These are phyloP conservation scores for Colletotrichum ledebouriae DNA, from an alignment of 2,329 filamentous ascomycete species.

Conservation along the genomic window DNA sequence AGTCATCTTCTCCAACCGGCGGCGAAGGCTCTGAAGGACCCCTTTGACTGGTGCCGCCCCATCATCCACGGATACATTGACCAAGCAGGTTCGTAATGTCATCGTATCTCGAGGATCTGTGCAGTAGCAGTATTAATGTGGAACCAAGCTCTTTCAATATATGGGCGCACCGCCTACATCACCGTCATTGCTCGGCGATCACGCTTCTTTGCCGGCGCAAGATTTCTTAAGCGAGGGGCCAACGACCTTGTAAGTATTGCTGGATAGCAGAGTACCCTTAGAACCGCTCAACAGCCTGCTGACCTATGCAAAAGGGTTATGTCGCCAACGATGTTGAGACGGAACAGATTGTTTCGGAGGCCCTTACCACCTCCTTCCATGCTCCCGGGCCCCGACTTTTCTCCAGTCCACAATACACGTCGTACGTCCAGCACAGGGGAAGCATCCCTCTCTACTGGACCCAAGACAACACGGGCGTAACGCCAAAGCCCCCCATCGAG, in stretches of 20 bases:
- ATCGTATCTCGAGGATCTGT: background rate
- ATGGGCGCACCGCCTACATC: conserved; percentile 90
- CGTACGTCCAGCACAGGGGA: conserved; percentile 95
- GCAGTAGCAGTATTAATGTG: too few relatives aligned
- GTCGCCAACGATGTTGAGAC: conserved; percentile 99
- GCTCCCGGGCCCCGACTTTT: conserved; percentile 87
- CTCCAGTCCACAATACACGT: conserved; percentile 92
- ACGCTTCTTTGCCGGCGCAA: conserved; percentile 91
- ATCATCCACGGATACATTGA: conserved; percentile 97
- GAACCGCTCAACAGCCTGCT: background rate
- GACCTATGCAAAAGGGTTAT: conserved; percentile 72
- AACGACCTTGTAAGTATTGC: conserved; percentile 76
- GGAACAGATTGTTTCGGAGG: conserved; percentile 97
- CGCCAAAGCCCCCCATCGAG: conserved; percentile 96
- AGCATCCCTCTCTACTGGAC: conserved; percentile 99
- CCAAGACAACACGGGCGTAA: conserved; percentile 94
- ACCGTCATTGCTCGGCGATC: conserved; percentile 94
- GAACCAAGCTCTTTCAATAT: conserved; percentile 77
- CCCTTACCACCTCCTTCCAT: conserved; percentile 94
- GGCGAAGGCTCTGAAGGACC: conserved; percentile 76
- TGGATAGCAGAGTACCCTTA: background rate
- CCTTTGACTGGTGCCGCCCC: conserved; percentile 95
- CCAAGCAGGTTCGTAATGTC: conserved; percentile 70
- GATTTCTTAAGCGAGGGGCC: conserved; percentile 93
- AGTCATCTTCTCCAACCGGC: conserved; percentile 87